These are phyloP conservation scores for Schwanniomyces yamadae DNA, from an alignment of 805 yeast species.

Conservation along the genomic window DNA sequence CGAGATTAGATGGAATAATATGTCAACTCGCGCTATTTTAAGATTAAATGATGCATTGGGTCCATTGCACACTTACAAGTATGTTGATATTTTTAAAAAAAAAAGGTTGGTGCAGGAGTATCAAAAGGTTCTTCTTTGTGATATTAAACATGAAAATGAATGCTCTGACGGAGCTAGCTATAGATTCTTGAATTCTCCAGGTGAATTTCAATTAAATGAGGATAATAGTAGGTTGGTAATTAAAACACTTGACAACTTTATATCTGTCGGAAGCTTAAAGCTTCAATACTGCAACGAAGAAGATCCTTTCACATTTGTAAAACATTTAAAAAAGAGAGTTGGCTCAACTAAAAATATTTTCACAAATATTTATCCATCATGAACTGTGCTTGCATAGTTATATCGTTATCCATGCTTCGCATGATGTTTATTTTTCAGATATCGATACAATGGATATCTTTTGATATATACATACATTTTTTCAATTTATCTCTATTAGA, in stretches of 20 bases:
- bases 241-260: conserved; percentile 43
- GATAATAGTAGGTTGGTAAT: conserved; percentile 29
- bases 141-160: conserved; percentile 18
- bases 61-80: conserved; percentile 46
- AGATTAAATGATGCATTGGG: conserved; percentile 56
- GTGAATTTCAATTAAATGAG: conserved; percentile 18
- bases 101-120: conserved; percentile 23
- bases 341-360: conserved; percentile 28
- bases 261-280: conserved; percentile 41
- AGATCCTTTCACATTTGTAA: conserved; percentile 42
- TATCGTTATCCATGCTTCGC: no score
- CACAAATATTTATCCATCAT: no score
- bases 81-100: conserved; percentile 34
- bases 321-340: conserved; percentile 45
- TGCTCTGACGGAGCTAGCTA: no score
- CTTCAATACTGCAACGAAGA: conserved; percentile 57
- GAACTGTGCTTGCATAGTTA: neutral
- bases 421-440: no score
- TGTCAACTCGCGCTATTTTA: conserved; percentile 36
- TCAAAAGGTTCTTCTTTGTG: conserved; percentile 51
- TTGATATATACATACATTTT: conserved; percentile 1
- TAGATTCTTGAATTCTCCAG: conserved; percentile 19
- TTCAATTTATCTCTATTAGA: no score
- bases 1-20: conserved; percentile 48
- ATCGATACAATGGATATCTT: no score